A percentile compares a stretch with the other conserved stretches of the same genome.
Conservation (phyloP, 2,329 filamentous ascomycete species). For the Thermoascus crustaceus region DNA sequence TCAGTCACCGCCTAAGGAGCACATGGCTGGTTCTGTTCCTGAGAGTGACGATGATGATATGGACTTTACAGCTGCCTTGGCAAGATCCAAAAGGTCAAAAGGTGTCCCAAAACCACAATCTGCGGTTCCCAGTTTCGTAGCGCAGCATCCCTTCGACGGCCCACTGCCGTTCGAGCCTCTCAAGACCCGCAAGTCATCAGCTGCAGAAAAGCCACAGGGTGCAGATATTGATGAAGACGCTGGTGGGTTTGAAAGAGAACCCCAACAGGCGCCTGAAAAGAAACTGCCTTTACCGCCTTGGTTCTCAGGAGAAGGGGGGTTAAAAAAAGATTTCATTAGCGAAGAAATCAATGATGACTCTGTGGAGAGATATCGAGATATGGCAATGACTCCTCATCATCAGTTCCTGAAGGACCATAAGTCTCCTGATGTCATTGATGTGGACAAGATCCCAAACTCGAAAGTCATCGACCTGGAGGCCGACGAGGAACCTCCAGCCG, state of each 20-base stretch:
- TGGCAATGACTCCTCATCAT: conserved; percentile 14
- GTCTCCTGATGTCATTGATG: conserved; percentile 32
- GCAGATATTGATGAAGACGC: conserved; percentile 47
- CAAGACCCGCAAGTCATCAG: conserved; percentile 59
- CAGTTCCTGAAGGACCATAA: conserved; percentile 22
- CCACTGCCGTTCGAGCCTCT: conserved; percentile 82
- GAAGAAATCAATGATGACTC: conserved; percentile 18
- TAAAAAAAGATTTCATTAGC: conserved; percentile 24
- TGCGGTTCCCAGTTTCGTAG: conserved; percentile 36
- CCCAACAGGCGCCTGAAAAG: conserved; percentile 21
- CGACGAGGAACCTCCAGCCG: conserved; percentile 6
- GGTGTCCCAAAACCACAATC: conserved; percentile 30
- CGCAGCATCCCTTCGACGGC: conserved; percentile 60
- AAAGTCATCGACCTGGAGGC: conserved; percentile 25
- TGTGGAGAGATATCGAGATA: conserved; percentile 17
- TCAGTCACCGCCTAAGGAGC: conserved; percentile 19
- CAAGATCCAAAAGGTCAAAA: conserved; percentile 59
- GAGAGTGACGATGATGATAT: conserved; percentile 65
- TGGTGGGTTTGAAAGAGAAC: conserved; percentile 58
- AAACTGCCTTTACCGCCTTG: conserved; percentile 36
- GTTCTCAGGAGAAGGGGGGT: conserved; percentile 33
- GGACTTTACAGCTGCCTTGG: conserved; percentile 68
- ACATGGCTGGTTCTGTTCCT: conserved; percentile 22
- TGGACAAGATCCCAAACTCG: conserved; percentile 25
- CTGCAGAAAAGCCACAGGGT: conserved; percentile 29